Conservation (phyloP, 164 flowering plant genomes). For the Cinnamomum micranthum region DNA sequence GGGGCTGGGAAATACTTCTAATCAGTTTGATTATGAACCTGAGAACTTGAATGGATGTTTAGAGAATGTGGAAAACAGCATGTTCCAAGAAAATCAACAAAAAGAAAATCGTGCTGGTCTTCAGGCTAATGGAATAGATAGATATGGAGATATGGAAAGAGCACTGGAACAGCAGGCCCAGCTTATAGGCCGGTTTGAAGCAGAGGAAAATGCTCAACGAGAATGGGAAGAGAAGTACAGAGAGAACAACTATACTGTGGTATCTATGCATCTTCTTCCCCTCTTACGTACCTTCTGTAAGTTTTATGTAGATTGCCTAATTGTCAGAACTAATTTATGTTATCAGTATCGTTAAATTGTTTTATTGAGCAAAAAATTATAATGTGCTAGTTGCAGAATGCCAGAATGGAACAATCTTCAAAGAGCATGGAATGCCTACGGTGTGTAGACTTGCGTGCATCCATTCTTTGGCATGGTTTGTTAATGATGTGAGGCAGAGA, state of each 20-base stretch:
- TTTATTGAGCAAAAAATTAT: no score
- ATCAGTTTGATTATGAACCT: constrained; percentile 11
- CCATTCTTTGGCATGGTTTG: no score
- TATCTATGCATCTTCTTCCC: constrained; percentile 24
- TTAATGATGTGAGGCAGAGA: neutral
- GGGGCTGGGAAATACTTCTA: constrained; percentile 13
- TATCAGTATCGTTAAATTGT: no score
- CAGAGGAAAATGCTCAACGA: constrained; percentile 81
- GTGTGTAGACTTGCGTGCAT: no score
- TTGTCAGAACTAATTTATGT: no score
- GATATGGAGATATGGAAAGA: constrained; percentile 50
- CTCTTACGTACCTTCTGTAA: neutral
- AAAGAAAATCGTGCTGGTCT: constrained; percentile 11
- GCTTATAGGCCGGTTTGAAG: constrained; percentile 63
- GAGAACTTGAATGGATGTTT: constrained; percentile 16
- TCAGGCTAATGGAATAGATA: constrained; percentile 18
- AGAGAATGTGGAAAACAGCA: constrained; percentile 18
- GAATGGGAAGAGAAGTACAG: constrained; percentile 86
- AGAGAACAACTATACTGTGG: constrained; percentile 59
- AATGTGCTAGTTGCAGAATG: no score
- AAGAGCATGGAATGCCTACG: no score
- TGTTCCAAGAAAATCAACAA: constrained; percentile 16
- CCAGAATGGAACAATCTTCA: no score
- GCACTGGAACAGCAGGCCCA: constrained; percentile 61
- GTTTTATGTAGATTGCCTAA: neutral